phyloP scores from a whole-genome alignment of 768 basidiomycete genomes.

The Roridomyces roridus region DNA sequence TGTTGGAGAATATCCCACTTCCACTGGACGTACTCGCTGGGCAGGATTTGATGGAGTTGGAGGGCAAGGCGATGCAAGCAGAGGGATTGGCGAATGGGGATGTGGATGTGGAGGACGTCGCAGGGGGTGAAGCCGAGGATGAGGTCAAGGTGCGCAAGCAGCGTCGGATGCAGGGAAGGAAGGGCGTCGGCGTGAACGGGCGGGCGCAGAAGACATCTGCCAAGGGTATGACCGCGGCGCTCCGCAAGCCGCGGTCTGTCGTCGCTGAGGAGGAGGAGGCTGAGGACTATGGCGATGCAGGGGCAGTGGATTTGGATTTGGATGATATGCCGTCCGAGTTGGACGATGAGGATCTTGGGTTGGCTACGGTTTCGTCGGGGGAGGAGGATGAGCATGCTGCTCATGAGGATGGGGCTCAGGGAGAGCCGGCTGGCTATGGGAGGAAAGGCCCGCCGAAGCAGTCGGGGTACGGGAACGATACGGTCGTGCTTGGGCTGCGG shows the following conservation, averaged over 20 bases:
- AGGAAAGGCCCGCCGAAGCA: not conserved
- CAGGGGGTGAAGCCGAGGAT: too few species aligned
- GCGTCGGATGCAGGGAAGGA: too few species aligned
- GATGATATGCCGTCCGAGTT: constrained; percentile 19
- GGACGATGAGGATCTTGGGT: constrained; percentile 20
- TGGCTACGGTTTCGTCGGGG: not conserved
- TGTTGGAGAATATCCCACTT: constrained; percentile 38
- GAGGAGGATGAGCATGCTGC: not conserved
- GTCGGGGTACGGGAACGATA: constrained; percentile 23
- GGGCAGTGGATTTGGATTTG: constrained; percentile 5
- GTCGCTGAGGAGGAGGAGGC: too few species aligned
- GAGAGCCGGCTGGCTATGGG: too few species aligned
- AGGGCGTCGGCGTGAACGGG: too few species aligned
- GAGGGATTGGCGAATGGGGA: too few species aligned
- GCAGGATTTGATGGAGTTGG: constrained; percentile 40
- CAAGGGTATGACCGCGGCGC: too few species aligned
- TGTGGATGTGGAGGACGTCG: too few species aligned
- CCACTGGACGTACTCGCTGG: constrained; percentile 42
- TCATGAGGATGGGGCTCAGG: too few species aligned
- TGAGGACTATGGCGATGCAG: not conserved
- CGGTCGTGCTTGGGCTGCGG: constrained; percentile 40
- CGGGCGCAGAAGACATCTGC: too few species aligned
- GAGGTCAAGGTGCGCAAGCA: too few species aligned
- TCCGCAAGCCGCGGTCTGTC: too few species aligned
- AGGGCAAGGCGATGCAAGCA: constrained; percentile 31